Base-by-base conservation (phyloP, 148 eudicot genomes). In the Silene latifolia region DNA sequence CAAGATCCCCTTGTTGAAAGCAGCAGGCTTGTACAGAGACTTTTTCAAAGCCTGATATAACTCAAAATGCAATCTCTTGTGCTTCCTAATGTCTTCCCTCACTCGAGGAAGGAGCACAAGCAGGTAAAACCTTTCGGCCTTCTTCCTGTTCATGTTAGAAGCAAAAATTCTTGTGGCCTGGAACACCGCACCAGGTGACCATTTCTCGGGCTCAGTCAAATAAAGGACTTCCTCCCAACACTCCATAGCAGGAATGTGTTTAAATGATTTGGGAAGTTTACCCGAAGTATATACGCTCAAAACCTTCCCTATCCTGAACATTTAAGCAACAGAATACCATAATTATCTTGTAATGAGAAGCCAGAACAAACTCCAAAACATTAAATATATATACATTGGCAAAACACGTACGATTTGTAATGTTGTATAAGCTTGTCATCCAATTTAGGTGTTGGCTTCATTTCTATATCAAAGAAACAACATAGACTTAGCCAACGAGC, bases 91-190 rank as follows among this genome's bases (percentile, higher is more conserved):
- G 78, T 95, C 98, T 77, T 85, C 87, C 73, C 98, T 89, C 19
- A 89, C 82, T 60, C 96, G 89, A 56, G 97, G 98, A 35, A 95
- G 93, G 56, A 95, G 86, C 75, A 92, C 97, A 61, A 90, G 84
- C 82, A 76, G 89, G 79, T 92, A 95, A 72, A 92, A 95, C 32
- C 89, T 85, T 81, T 90, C 92, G 13, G 88, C 97, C 88, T 89
- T 92, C 80, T 71, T 89, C 44, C 82, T 87, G 78, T 89, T 87
- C 87, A 95, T 76, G 83, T 92, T 92, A 35, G 98, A 95, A 72
- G 97, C 91, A 81, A 95, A 90, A 29, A 95, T 87, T 83, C 93
- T 92, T 61, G 98, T 95, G 73, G 96, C 96, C 81, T 92, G 96
- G 71, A 70, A 89, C 84, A 92, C 85, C 1, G 96, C 98, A 82